A percentile compares a stretch with the other conserved stretches of the same genome.
These are phyloP conservation scores for Cercospora citrullina DNA, from an alignment of 2,329 filamentous ascomycete genomes.

Conservation along the genomic window DNA sequence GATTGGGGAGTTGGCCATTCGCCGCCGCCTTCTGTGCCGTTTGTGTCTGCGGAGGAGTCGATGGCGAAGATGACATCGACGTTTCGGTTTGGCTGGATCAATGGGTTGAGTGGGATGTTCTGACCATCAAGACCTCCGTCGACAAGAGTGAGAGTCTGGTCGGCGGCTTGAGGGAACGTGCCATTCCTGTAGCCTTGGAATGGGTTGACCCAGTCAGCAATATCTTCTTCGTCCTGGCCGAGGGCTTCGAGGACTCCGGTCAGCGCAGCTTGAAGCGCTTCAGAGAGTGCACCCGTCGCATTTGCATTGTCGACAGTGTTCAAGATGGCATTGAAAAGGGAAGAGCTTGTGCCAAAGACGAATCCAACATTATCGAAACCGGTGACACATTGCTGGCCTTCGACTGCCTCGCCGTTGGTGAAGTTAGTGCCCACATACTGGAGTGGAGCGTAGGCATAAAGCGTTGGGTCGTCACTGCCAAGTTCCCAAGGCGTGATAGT, in stretches of 20 bases:
- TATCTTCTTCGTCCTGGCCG: slow-evolving; percentile 64
- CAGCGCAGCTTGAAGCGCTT: slow-evolving; percentile 53
- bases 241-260: slow-evolving; percentile 56
- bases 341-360: slow-evolving; percentile 81
- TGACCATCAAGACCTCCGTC: slow-evolving; percentile 77
- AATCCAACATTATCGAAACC: slow-evolving; percentile 83
- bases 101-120: slow-evolving; percentile 75
- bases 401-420: slow-evolving; percentile 56
- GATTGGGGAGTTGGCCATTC: slow-evolving; percentile 34
- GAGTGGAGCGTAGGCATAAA: slow-evolving; percentile 70
- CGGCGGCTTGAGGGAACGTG: slow-evolving; percentile 58
- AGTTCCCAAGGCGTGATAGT: slow-evolving; percentile 81
- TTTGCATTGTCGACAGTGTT: slow-evolving; percentile 59
- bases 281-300: slow-evolving; percentile 41
- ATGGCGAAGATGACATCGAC: slow-evolving; percentile 82
- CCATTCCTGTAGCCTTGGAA: slow-evolving; percentile 66
- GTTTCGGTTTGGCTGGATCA: slow-evolving; percentile 69
- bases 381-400: slow-evolving; percentile 63
- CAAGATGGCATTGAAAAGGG: slow-evolving; percentile 79
- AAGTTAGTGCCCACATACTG: slow-evolving; percentile 74
- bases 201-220: slow-evolving; percentile 77
- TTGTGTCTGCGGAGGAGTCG: slow-evolving; percentile 74
- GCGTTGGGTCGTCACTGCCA: slow-evolving; percentile 71
- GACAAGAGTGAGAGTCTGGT: slow-evolving; percentile 64
- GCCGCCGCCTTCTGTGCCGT: slow-evolving; percentile 46